Percentiles rank a stretch among this genome's conserved stretches.
Conservation (phyloP, 2,329 filamentous ascomycete genomes). For the Aspergillus tubingensis region DNA sequence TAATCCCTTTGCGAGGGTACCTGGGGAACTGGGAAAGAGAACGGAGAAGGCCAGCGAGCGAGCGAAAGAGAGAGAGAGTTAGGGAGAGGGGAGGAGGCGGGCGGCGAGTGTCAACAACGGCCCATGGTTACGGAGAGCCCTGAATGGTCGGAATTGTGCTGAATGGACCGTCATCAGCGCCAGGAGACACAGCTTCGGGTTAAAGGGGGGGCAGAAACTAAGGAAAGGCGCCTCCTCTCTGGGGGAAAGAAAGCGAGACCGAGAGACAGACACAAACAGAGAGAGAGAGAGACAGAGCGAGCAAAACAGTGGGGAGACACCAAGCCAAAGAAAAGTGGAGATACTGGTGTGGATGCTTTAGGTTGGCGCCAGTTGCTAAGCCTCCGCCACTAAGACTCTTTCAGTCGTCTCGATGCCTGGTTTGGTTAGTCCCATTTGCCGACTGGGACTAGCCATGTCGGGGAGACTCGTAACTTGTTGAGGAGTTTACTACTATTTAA, state of each 20-base stretch:
- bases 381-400: constrained; percentile 19
- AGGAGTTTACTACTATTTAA: too few relatives aligned
- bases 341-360: constrained; percentile 8
- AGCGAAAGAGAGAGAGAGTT: constrained; percentile 13
- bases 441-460: not conserved
- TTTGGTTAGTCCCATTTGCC: not conserved
- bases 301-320: not conserved
- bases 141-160: not conserved
- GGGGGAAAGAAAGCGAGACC: not conserved
- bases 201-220: constrained; percentile 3
- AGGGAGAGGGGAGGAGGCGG: constrained; percentile 9
- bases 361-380: constrained; percentile 21
- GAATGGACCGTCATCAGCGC: constrained; percentile 5
- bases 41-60: constrained; percentile 12
- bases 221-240: not conserved
- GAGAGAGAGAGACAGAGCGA: too few relatives aligned
- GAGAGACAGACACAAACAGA: too few relatives aligned
- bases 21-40: constrained; percentile 3
- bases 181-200: constrained; percentile 6
- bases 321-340: not conserved
- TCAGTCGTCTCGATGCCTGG: not conserved
- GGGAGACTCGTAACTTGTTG: not conserved
- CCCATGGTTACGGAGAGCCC: constrained; percentile 17
- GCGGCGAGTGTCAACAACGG: constrained; percentile 17
- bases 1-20: constrained; percentile 1